Conservation (phyloP, 805 yeast species). For the Cephaloascus albidus region DNA sequence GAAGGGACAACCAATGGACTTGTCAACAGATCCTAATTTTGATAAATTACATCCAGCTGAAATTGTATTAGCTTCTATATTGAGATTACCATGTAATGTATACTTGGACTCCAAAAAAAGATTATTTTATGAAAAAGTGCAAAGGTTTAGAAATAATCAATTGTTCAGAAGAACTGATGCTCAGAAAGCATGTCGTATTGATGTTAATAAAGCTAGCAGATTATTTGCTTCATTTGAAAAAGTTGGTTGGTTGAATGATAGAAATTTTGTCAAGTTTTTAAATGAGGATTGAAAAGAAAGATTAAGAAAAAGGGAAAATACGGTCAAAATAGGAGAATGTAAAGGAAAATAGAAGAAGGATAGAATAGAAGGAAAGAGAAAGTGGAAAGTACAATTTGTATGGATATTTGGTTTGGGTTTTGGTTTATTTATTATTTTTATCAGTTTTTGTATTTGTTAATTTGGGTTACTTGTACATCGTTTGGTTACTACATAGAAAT, state of each 20-base stretch:
- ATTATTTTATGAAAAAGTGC: constrained; percentile 81
- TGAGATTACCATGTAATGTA: constrained; percentile 80
- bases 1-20: constrained; percentile 97
- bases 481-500: too few relatives aligned
- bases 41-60: constrained; percentile 86
- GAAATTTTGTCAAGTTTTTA: constrained; percentile 49
- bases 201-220: constrained; percentile 92
- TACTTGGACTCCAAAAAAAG: constrained; percentile 77
- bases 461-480: too few relatives aligned
- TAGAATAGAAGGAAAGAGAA: too few relatives aligned
- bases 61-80: constrained; percentile 72
- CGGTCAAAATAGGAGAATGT: too few relatives aligned
- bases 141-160: constrained; percentile 54
- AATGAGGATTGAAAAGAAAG: too few relatives aligned
- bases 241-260: constrained; percentile 87
- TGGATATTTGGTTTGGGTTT: too few relatives aligned
- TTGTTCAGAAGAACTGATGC: constrained; percentile 96
- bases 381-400: too few relatives aligned
- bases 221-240: constrained; percentile 83
- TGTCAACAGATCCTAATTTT: constrained; percentile 66
- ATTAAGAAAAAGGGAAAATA: too few relatives aligned
- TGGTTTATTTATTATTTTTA: too few relatives aligned
- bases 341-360: too few relatives aligned
- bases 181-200: constrained; percentile 94
- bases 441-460: too few relatives aligned